Conservation (phyloP, 1,139 yeast species). For the Geotrichum reessii region DNA sequence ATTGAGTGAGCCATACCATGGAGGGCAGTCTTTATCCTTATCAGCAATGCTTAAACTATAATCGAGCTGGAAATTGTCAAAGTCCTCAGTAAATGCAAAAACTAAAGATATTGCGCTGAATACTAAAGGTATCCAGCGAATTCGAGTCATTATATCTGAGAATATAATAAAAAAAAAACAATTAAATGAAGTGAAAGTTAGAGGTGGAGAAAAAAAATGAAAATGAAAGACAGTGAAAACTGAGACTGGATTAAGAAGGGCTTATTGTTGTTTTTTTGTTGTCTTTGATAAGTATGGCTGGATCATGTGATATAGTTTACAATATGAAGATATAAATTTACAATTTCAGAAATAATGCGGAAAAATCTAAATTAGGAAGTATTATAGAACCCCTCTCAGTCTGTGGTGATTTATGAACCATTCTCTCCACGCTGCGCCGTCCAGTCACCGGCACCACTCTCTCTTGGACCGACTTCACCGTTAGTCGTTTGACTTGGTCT, state of each 20-base stretch:
- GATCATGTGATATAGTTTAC: background rate
- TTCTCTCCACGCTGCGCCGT: conserved; percentile 68
- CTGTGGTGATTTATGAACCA: conserved; percentile 38
- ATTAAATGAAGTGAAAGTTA: background rate
- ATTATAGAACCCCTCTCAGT: background rate
- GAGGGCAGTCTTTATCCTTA: conserved; percentile 30
- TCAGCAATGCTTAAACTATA: conserved; percentile 2
- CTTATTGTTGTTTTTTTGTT: background rate
- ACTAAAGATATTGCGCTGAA: conserved; percentile 2
- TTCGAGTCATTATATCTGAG: background rate
- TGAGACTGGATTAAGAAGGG: background rate
- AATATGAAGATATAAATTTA: background rate
- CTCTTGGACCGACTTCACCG: conserved; percentile 41
- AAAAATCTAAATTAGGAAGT: background rate
- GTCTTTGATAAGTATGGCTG: no score
- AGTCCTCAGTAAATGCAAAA: conserved; percentile 3
- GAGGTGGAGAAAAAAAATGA: background rate
- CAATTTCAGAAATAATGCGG: background rate
- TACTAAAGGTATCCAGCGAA: conserved; percentile 9
- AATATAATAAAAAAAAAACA: background rate
- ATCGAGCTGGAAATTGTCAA: conserved; percentile 9
- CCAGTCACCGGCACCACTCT: conserved; percentile 77
- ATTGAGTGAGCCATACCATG: conserved; percentile 26
- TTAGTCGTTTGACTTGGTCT: conserved; percentile 18
- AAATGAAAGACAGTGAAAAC: background rate